Conservation (phyloP, 1,284 basidiomycete genomes). For the Ceratobasidium papillatum region DNA sequence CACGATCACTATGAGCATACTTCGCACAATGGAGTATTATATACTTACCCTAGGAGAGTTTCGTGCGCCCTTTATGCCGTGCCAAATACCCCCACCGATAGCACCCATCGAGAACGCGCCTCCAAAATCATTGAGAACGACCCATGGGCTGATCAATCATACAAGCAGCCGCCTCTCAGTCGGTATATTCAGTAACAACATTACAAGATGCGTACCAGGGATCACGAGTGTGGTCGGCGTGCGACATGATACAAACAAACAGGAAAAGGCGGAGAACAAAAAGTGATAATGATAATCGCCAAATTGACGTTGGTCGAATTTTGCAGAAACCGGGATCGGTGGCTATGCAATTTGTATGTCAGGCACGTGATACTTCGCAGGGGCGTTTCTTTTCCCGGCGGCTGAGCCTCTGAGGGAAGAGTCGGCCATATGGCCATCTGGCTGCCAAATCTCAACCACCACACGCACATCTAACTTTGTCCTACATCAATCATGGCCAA, state of each 20-base stretch:
- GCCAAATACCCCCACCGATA: constrained; percentile 97
- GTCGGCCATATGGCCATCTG: constrained; percentile 7
- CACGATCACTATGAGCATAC: constrained; percentile 19
- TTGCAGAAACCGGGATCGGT: not conserved
- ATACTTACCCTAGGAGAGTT: constrained; percentile 89
- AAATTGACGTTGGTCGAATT: constrained; percentile 23
- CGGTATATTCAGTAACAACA: not conserved
- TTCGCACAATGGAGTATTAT: not conserved
- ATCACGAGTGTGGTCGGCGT: constrained; percentile 92
- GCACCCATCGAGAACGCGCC: constrained; percentile 97
- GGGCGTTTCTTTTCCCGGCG: constrained; percentile 15
- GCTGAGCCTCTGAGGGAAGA: constrained; percentile 11
- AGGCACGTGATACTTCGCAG: constrained; percentile 1
- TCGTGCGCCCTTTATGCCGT: constrained; percentile 97
- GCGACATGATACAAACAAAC: constrained; percentile 56
- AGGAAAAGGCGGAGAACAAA: constrained; percentile 7
- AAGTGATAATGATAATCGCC: constrained; percentile 1
- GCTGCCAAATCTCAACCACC: constrained; percentile 17
- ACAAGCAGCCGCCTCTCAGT: constrained; percentile 19
- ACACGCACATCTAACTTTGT: constrained; percentile 1
- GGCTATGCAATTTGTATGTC: constrained; percentile 1
- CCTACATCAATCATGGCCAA: constrained; percentile 5
- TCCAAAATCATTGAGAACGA: constrained; percentile 98
- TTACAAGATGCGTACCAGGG: constrained; percentile 70
- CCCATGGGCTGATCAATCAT: constrained; percentile 82